Percentiles rank a stretch among this genome's conserved stretches.
These are phyloP conservation scores for Alternaria sp. DNA, from an alignment of 2,329 filamentous ascomycete species.

Conservation along the genomic window DNA sequence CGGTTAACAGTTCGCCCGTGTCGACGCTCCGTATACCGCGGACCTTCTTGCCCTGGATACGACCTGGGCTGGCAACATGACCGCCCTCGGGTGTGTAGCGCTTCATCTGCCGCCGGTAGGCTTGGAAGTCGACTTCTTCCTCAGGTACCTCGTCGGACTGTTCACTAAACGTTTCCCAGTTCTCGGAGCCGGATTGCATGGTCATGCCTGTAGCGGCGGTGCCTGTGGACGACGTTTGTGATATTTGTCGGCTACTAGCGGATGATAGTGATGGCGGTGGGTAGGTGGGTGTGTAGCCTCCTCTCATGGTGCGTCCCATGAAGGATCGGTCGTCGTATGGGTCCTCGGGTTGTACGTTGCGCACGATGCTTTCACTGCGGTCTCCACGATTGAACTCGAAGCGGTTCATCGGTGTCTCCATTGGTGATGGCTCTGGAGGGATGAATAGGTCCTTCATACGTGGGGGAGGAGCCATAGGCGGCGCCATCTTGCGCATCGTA, in stretches of 20 bases:
- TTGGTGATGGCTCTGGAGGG: slow-evolving; percentile 52
- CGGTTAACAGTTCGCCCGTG: slow-evolving; percentile 48
- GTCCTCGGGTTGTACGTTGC: slow-evolving; percentile 75
- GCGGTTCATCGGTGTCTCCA: slow-evolving; percentile 53
- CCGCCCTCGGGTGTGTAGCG: slow-evolving; percentile 57
- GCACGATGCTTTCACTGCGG: slow-evolving; percentile 64
- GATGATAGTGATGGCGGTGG: slow-evolving; percentile 36
- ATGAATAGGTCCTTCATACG: slow-evolving; percentile 86
- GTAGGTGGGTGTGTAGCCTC: slow-evolving; percentile 34
- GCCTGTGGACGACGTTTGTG: slow-evolving; percentile 63
- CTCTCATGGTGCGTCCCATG: slow-evolving; percentile 40
- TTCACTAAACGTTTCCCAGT: slow-evolving; percentile 97
- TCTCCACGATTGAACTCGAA: slow-evolving; percentile 51
- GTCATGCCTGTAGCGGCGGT: slow-evolving; percentile 59
- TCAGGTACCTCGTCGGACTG: slow-evolving; percentile 71
- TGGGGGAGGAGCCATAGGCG: slow-evolving; percentile 70
- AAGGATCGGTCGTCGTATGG: slow-evolving; percentile 72
- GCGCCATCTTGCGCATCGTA: slow-evolving; percentile 50
- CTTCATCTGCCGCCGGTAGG: slow-evolving; percentile 74
- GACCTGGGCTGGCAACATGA: slow-evolving; percentile 41
- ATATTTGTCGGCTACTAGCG: slow-evolving; percentile 67
- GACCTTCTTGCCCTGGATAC: slow-evolving; percentile 46
- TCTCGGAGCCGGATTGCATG: slow-evolving; percentile 82
- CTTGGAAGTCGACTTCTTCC: slow-evolving; percentile 77
- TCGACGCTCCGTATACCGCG: slow-evolving; percentile 56